phyloP scores from a whole-genome alignment of 2,329 filamentous ascomycete species.

The Colletotrichum falcatum region DNA sequence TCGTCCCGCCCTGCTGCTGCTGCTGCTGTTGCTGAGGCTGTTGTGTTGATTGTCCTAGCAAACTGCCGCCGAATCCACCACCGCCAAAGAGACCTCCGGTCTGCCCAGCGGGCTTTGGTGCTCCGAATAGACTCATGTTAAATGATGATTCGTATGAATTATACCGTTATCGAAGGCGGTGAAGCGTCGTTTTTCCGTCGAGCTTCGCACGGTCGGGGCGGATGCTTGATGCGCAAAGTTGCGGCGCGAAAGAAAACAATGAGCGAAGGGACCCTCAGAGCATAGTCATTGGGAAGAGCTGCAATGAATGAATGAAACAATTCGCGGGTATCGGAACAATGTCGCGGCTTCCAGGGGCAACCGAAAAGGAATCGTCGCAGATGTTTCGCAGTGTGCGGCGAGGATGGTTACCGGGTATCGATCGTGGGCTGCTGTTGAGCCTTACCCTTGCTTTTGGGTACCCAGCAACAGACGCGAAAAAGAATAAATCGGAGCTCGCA shows the following conservation, averaged over 20 bases:
- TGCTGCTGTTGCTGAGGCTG: conserved; percentile 49
- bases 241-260: conserved; percentile 28
- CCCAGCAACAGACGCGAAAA: conserved; percentile 41
- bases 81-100: conserved; percentile 42
- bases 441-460: conserved; percentile 13
- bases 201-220: neutral
- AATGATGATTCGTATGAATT: conserved; percentile 44
- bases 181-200: neutral
- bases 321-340: conserved; percentile 28
- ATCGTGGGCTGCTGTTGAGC: conserved; percentile 26
- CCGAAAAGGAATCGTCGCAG: neutral
- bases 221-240: conserved; percentile 22
- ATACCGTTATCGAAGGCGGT: conserved; percentile 7
- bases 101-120: conserved; percentile 50
- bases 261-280: conserved; percentile 17
- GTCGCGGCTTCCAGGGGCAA: neutral
- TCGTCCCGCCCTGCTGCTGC: conserved; percentile 47
- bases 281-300: conserved; percentile 9
- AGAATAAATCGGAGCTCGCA: conserved; percentile 42
- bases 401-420: conserved; percentile 13
- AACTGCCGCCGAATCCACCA: conserved; percentile 48
- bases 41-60: conserved; percentile 53
- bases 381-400: neutral
- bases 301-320: neutral
- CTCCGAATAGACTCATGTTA: conserved; percentile 53